Conservation (phyloP, 2,329 filamentous ascomycete species). For the Paracoccidioides lutzii region DNA sequence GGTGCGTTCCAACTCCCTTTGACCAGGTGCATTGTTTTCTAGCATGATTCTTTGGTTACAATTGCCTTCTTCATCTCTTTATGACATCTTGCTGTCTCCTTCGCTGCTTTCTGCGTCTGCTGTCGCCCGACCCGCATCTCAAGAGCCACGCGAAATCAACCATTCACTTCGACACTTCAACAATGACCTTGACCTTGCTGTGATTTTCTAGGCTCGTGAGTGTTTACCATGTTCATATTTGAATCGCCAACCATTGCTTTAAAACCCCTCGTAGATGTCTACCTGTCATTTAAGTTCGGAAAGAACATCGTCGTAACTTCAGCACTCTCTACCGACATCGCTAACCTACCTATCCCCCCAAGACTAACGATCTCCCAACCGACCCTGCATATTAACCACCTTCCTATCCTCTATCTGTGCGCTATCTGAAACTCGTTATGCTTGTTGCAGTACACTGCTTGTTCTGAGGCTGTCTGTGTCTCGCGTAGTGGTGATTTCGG, state of each 20-base stretch:
- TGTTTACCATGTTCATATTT: neutral
- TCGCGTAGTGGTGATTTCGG: constrained; percentile 2
- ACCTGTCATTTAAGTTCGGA: neutral
- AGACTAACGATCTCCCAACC: neutral
- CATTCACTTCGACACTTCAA: neutral
- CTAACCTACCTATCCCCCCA: neutral
- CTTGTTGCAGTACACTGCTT: constrained; percentile 1
- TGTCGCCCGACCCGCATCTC: constrained; percentile 5
- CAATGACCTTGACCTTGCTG: neutral
- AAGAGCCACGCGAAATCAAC: neutral
- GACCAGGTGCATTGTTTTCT: neutral
- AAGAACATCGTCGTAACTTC: neutral
- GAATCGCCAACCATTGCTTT: neutral
- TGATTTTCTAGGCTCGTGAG: neutral
- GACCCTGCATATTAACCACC: neutral
- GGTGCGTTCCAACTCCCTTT: neutral
- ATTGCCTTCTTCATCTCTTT: neutral
- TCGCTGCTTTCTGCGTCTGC: neutral
- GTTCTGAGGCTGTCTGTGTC: constrained; percentile 2
- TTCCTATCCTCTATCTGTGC: neutral
- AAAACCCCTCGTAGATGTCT: neutral
- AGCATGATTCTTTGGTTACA: constrained; percentile 5
- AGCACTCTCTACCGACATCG: neutral
- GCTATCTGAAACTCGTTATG: constrained; percentile 2
- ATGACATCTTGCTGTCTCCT: neutral